phyloP scores from a whole-genome alignment of 2,329 filamentous ascomycete genomes.

The Alternaria sp. region DNA sequence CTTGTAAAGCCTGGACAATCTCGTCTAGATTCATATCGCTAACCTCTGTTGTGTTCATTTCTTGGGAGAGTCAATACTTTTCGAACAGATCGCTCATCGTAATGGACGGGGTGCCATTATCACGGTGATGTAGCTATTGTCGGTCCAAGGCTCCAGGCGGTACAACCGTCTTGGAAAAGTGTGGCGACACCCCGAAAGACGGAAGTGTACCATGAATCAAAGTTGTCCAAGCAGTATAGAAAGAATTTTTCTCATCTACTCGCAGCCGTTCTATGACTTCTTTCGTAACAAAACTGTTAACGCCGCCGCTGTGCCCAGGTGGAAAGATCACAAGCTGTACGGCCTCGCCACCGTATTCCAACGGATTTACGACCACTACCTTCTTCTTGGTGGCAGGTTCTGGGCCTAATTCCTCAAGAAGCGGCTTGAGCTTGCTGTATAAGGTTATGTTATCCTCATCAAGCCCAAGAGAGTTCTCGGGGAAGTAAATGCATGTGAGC shows the following conservation, averaged over 20 bases:
- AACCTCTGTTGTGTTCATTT: constrained; percentile 9
- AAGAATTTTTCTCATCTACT: neutral
- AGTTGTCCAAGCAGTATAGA: neutral
- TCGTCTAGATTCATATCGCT: constrained; percentile 22
- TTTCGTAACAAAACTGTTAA: neutral
- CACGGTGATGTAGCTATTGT: constrained; percentile 3
- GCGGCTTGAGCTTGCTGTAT: neutral
- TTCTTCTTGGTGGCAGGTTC: too few relatives aligned
- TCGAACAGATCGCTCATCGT: constrained; percentile 14
- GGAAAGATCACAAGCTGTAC: neutral
- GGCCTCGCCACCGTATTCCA: neutral
- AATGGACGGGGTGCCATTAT: neutral
- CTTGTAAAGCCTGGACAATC: constrained; percentile 1
- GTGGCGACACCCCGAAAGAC: constrained; percentile 1
- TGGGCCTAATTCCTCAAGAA: neutral
- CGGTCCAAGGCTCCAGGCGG: neutral
- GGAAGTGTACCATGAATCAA: constrained; percentile 13
- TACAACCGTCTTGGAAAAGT: constrained; percentile 13
- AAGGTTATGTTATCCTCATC: constrained; percentile 7
- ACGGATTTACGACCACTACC: neutral
- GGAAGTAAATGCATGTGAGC: constrained; percentile 25
- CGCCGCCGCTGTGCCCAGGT: neutral
- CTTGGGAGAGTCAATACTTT: constrained; percentile 16
- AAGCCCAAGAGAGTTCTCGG: constrained; percentile 11
- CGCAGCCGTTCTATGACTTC: neutral